Conservation (phyloP, 2,329 filamentous ascomycete genomes). For the Colletotrichum tropicale region DNA sequence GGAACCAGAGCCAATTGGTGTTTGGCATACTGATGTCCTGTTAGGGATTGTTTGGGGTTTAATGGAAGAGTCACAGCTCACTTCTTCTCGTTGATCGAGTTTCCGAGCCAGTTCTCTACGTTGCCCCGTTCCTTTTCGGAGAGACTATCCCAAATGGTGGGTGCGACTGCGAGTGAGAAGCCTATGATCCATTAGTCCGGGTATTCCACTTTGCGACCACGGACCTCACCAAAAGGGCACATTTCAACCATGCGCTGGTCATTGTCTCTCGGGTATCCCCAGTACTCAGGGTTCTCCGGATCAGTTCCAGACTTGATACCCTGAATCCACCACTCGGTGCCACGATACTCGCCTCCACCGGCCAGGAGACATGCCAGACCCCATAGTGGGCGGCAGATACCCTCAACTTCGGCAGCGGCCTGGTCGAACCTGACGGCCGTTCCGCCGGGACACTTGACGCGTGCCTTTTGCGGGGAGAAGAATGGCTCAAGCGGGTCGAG, state of each 20-base stretch:
- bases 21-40: conserved; percentile 66
- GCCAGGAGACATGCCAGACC: conserved; percentile 73
- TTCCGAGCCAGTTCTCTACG: conserved; percentile 74
- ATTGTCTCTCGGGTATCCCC: conserved; percentile 76
- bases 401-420: conserved; percentile 77
- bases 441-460: conserved; percentile 70
- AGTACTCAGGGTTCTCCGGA: conserved; percentile 72
- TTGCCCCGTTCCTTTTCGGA: conserved; percentile 66
- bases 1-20: conserved; percentile 79
- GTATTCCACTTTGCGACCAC: no score
- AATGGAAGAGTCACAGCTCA: conserved; percentile 28
- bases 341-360: conserved; percentile 68
- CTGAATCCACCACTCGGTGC: conserved; percentile 69
- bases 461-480: conserved; percentile 69
- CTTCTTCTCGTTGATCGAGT: conserved; percentile 79
- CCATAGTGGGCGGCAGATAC: conserved; percentile 78
- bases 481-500: conserved; percentile 75
- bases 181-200: conserved; percentile 37
- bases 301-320: conserved; percentile 75
- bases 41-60: not conserved
- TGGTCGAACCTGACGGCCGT: conserved; percentile 81
- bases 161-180: conserved; percentile 74
- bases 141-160: conserved; percentile 69
- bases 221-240: conserved; percentile 67
- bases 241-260: conserved; percentile 88